A percentile compares a stretch with the other conserved stretches of the same genome.
These are phyloP conservation scores for Neckera pumila DNA, from an alignment of 225 moss, liverwort and hornwort species.

Conservation along the genomic window DNA sequence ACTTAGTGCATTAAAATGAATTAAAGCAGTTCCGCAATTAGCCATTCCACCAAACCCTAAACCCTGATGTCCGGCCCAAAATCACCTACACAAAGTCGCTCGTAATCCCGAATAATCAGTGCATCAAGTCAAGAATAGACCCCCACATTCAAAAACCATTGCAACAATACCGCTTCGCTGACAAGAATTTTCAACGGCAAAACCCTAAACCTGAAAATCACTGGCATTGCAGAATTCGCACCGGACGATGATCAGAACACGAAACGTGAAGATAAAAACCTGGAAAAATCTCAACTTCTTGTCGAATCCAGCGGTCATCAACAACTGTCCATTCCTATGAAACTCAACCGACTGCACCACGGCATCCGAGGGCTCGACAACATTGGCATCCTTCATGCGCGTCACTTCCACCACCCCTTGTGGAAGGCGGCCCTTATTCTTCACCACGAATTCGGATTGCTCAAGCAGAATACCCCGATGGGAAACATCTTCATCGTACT, in stretches of 20 bases:
- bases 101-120: not conserved
- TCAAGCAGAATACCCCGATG: constrained; percentile 24
- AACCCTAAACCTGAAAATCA: not conserved
- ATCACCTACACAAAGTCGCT: not conserved
- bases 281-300: constrained; percentile 88
- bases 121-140: not conserved
- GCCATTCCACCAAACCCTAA: not conserved
- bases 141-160: not conserved
- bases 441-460: constrained; percentile 60
- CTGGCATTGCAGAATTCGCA: not conserved
- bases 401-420: constrained; percentile 68
- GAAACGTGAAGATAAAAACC: constrained; percentile 20
- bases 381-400: constrained; percentile 72
- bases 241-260: not conserved
- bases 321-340: constrained; percentile 73
- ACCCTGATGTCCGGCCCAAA: not conserved
- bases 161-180: not conserved
- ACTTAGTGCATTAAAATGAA: not conserved
- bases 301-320: constrained; percentile 86
- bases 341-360: constrained; percentile 89
- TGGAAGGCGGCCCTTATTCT: constrained; percentile 58
- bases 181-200: not conserved
- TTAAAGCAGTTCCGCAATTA: not conserved
- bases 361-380: constrained; percentile 55
- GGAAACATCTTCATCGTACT: not conserved